phyloP scores from a whole-genome alignment of 345 rosid species.

The Gossypium longicalyx region DNA sequence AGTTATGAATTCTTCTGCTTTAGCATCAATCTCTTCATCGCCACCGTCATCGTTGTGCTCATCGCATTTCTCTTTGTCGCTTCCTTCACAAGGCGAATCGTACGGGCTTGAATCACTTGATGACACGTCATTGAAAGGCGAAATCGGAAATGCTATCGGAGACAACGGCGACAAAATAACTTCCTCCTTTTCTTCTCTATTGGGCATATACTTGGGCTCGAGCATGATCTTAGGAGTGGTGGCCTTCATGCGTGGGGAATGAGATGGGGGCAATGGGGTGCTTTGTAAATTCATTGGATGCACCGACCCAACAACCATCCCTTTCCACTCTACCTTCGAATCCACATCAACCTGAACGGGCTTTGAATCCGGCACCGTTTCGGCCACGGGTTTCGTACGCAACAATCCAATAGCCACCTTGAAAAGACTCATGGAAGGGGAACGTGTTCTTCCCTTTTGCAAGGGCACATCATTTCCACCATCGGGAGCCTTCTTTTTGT shows the following conservation, averaged over 20 bases:
- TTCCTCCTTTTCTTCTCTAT: conserved; percentile 25
- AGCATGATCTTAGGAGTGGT: too few relatives aligned
- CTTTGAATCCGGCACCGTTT: conserved; percentile 15
- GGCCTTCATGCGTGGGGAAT: background rate
- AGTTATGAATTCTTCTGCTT: conserved; percentile 67
- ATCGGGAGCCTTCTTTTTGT: background rate
- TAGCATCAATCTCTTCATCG: conserved; percentile 62
- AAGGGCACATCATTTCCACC: background rate
- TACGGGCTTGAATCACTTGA: conserved; percentile 31
- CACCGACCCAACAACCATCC: conserved; percentile 39
- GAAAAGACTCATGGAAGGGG: conserved; percentile 31
- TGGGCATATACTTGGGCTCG: background rate
- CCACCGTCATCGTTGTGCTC: conserved; percentile 25
- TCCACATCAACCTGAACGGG: conserved; percentile 18
- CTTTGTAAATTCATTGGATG: conserved; percentile 39
- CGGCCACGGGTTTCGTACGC: conserved; percentile 17
- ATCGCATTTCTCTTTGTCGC: background rate
- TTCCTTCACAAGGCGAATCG: conserved; percentile 34
- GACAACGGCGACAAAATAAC: conserved; percentile 22
- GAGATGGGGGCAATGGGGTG: conserved; percentile 25
- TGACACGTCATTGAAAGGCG: conserved; percentile 7
- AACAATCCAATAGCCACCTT: conserved; percentile 44
- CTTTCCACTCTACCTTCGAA: conserved; percentile 30
- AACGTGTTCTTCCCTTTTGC: conserved; percentile 33
- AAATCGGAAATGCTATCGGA: conserved; percentile 14